Conservation (phyloP, 805 yeast genomes). For the Yarrowia alimentaria region DNA sequence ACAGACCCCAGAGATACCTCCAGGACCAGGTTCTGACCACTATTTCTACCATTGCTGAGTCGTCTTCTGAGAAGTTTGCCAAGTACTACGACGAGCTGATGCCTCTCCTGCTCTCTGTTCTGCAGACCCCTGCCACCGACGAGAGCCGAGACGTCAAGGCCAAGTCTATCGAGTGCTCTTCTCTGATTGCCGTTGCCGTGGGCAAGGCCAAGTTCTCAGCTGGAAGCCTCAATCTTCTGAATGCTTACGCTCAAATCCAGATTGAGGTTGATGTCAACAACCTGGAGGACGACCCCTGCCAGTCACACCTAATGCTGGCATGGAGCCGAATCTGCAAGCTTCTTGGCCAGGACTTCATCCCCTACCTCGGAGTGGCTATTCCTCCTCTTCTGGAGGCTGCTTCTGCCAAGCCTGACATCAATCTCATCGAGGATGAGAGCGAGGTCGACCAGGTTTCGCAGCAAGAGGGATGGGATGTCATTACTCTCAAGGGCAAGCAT, state of each 20-base stretch:
- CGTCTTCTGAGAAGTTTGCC: constrained; percentile 81
- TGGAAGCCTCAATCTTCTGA: constrained; percentile 70
- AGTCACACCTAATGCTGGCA: constrained; percentile 83
- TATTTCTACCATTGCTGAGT: constrained; percentile 95
- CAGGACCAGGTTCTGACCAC: constrained; percentile 97
- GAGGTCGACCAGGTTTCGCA: constrained; percentile 77
- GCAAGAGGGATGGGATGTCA: constrained; percentile 93
- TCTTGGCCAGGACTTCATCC: constrained; percentile 80
- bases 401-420: constrained; percentile 83
- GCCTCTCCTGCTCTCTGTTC: constrained; percentile 79
- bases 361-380: constrained; percentile 76
- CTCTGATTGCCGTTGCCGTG: constrained; percentile 90
- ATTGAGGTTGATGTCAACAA: constrained; percentile 38
- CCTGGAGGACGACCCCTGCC: constrained; percentile 81
- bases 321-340: constrained; percentile 94
- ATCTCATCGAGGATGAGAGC: constrained; percentile 81
- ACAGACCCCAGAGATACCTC: constrained; percentile 85
- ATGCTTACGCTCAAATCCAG: constrained; percentile 71
- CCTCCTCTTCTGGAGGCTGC: constrained; percentile 89
- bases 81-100: constrained; percentile 93
- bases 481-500: constrained; percentile 85
- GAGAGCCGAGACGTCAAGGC: constrained; percentile 81
- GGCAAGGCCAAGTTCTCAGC: constrained; percentile 85
- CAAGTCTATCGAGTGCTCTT: constrained; percentile 92
- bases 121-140: constrained; percentile 72